Base-by-base conservation (phyloP, 495 filamentous ascomycete genomes). In the Entonaema liquescens region DNA sequence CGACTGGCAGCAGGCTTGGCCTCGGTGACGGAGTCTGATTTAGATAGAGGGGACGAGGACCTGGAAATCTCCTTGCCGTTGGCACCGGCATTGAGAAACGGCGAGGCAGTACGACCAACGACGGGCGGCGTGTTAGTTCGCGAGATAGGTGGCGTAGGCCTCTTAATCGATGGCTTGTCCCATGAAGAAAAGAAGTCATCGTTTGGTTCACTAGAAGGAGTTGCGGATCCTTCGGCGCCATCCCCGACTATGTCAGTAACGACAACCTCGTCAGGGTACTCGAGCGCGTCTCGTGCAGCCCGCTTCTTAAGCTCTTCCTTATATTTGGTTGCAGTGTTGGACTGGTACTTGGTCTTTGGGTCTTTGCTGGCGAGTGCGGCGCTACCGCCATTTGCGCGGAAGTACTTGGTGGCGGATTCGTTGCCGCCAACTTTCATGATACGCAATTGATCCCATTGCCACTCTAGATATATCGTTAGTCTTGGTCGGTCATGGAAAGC, bases 401-500 rank as follows among this genome's bases (percentile, higher is more conserved):
- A 98, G 82, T 92, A 99, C 80, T 97, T 97, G 57, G 94, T 98
- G 25, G 95, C 96, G 31, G 94, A 97, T 80, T 98, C 95, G 78
- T 99, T 99, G 62, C 95, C 95, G 71, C 95, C 95, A 17, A 97
- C 93, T 81, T 98, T 98, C 95, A 99, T 99, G n/a, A 92, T 80
- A 42, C 95, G 91, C 33, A 99, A 88, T 77, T 98, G 94, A 76
- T 98, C 94, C 95, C 95, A 98, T 91, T 97, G 93, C 96, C 96
- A 99, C 83, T 96, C 95, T 99, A 75, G 1, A 29, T 55, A 57
- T n/a, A 12, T 2, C 26, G 59, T 77, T 53, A 79, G 74, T 42
- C 38, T 9, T 38, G 19, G 12, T 61, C 25, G 35, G 47, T 1
- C 21, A 17, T 35, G 4, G 28, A 29, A 35, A 36, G 17, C 28